Conservation (phyloP, 2,329 filamentous ascomycete genomes). For the Arthrobotrys musiformis region DNA sequence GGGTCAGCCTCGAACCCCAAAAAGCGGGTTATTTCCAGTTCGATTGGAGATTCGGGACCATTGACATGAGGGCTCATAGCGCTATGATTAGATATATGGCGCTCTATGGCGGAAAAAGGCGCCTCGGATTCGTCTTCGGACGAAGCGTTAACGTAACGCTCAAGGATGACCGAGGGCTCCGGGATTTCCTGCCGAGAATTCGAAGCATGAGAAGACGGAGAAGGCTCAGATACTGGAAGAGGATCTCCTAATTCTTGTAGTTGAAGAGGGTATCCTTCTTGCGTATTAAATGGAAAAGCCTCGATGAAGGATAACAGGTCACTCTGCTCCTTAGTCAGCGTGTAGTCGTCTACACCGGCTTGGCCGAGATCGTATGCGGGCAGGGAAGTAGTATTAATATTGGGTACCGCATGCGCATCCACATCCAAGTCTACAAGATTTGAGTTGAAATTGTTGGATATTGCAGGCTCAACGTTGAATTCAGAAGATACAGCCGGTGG, state of each 20-base stretch:
- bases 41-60: conserved; percentile 3
- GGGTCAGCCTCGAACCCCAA: neutral
- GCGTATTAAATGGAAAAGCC: conserved; percentile 32
- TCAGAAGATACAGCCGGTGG: neutral
- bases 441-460: conserved; percentile 27
- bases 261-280: conserved; percentile 8
- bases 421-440: neutral
- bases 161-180: conserved; percentile 39
- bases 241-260: conserved; percentile 12
- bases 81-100: conserved; percentile 16
- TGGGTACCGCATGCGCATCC: neutral
- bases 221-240: conserved; percentile 21
- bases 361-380: conserved; percentile 27
- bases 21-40: conserved; percentile 7
- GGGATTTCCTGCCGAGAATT: conserved; percentile 4
- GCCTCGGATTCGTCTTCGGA: conserved; percentile 51
- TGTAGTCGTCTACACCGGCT: conserved; percentile 16
- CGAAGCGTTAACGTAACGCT: conserved; percentile 46
- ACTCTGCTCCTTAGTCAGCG: conserved; percentile 41
- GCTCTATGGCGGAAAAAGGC: conserved; percentile 46
- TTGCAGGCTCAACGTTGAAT: neutral
- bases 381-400: too few species aligned
- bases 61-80: conserved; percentile 8
- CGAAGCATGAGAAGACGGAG: conserved; percentile 14
- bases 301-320: conserved; percentile 45